Evolutionary conservation across 805 yeast genomes (phyloP).

Genomic region (Ogataea wickerhamii): DNA sequence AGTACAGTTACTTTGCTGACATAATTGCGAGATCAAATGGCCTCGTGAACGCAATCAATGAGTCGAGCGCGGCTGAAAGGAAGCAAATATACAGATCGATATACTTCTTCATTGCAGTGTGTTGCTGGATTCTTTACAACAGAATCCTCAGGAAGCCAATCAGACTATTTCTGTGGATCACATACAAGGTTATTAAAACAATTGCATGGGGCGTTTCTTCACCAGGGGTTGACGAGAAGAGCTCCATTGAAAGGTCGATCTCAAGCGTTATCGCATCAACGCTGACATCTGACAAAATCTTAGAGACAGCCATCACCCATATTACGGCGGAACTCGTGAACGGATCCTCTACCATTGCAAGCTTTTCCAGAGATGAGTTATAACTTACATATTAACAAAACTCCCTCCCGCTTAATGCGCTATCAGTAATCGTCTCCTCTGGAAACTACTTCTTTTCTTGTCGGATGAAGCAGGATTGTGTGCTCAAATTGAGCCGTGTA

Average conservation of each 20-base stretch:
- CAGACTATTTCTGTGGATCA: slow-evolving; percentile 42
- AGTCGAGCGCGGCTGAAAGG: slow-evolving; percentile 47
- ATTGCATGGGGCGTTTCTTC: slow-evolving; percentile 14
- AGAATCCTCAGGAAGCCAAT: slow-evolving; percentile 46
- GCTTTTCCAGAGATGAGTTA: slow-evolving; percentile 10
- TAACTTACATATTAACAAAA: neutral
- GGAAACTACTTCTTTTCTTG: slow-evolving; percentile 89
- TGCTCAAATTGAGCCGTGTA: slow-evolving; percentile 98
- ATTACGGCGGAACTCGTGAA: too few relatives aligned
- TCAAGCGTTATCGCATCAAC: too few relatives aligned
- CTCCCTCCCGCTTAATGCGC: neutral
- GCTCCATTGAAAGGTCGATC: too few relatives aligned
- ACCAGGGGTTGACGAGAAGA: neutral
- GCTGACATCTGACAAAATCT: too few relatives aligned
- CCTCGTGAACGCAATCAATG: slow-evolving; percentile 49
- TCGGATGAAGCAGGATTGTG: slow-evolving; percentile 85
- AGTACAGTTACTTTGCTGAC: slow-evolving; percentile 39
- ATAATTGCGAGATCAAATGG: slow-evolving; percentile 41
- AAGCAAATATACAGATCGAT: slow-evolving; percentile 45
- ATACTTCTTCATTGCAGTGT: slow-evolving; percentile 42
- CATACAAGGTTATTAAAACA: slow-evolving; percentile 35
- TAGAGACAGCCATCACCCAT: too few relatives aligned
- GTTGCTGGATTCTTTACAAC: slow-evolving; percentile 49
- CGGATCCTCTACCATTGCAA: neutral
- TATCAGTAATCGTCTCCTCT: slow-evolving; percentile 88